A percentile compares a stretch with the other conserved stretches of the same genome.
phyloP scores from a whole-genome alignment of 495 filamentous ascomycete genomes.

The Pyrenopolyporus hunteri region DNA sequence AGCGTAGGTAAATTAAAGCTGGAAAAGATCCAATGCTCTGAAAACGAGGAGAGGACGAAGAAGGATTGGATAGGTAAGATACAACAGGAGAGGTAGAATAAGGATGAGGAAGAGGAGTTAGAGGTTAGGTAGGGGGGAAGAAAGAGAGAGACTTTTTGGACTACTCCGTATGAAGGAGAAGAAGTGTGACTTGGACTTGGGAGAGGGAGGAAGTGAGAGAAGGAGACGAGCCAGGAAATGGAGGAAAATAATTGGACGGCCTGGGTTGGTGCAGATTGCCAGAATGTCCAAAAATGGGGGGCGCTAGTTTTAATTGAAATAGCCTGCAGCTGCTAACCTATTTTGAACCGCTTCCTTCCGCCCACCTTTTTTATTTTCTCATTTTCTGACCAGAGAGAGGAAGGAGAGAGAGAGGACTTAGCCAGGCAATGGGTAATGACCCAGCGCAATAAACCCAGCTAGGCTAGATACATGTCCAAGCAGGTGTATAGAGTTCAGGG shows the following conservation, averaged over 20 bases:
- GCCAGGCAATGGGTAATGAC: too few relatives aligned
- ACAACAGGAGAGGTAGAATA: constrained; percentile 44
- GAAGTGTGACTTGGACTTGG: constrained; percentile 9
- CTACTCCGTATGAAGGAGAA: constrained; percentile 34
- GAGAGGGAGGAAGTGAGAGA: constrained; percentile 39
- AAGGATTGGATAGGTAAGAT: constrained; percentile 45
- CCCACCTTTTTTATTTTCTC: constrained; percentile 1
- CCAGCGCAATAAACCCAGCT: too few relatives aligned
- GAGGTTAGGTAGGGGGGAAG: constrained; percentile 29
- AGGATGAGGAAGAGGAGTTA: constrained; percentile 39
- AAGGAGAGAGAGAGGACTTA: too few relatives aligned
- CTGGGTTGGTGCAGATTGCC: constrained; percentile 41
- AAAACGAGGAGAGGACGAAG: constrained; percentile 34
- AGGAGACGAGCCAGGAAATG: constrained; percentile 42
- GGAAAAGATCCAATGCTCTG: constrained; percentile 38
- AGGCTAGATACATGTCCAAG: too few relatives aligned
- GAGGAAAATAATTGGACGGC: constrained; percentile 41
- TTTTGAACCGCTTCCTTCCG: constrained; percentile 26
- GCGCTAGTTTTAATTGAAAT: constrained; percentile 40
- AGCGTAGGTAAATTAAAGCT: constrained; percentile 45
- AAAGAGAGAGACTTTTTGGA: constrained; percentile 34
- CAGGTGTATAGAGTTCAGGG: too few relatives aligned
- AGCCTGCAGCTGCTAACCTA: constrained; percentile 33
- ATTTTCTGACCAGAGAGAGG: too few relatives aligned
- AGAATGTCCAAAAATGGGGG: constrained; percentile 39